Evolutionary conservation across 768 basidiomycete species (phyloP), one percentile per base, ranked within the genome.

Genomic region (Russula brevipes): DNA sequence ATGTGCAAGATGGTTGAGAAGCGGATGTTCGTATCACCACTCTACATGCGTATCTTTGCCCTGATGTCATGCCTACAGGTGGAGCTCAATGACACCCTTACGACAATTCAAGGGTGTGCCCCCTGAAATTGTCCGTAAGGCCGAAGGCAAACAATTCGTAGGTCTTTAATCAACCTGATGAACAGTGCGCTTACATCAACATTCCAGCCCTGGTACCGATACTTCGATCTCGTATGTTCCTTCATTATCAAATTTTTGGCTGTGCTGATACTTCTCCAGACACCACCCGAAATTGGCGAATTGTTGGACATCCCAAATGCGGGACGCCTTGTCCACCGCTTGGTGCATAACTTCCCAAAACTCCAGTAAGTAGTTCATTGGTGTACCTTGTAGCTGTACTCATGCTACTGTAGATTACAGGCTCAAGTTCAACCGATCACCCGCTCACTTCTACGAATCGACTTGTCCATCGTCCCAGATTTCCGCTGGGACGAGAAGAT

Each of bases 371-470:
- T 79, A 1, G 24, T 69, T 4, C 19, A 19, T 19, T 5, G 4
- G 36, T 10, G 7, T 1, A 4, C 60, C 14, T 30, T 55, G 42
- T 9, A 1, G 33, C 50, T 54, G 35, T 35, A 54, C 47, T 53
- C 57, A 53, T 33, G 33, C 52, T 17, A 5, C 16, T 55, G 30
- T 66, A 91, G 89, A 69, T 77, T 99, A 12, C 89, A 96, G 73
- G 96, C 97, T 0, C 92, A 97, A 71, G 96, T 98, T 0, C 92
- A 97, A 69, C 97, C 96, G 0, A 94, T 99, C 70, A 98, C 97
- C 0, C 87, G 95, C 10, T 91, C 93, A 0, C 84, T 98, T 14
- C 82, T 99, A 14, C 86, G 92, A 39, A 88, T 98, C 59, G 96
- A 98, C 67, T 76, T 99, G 16, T 93, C 92, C 3, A 95, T 99